Evolutionary conservation across 495 filamentous ascomycete species (phyloP).

Genomic region (Podospora conica): DNA sequence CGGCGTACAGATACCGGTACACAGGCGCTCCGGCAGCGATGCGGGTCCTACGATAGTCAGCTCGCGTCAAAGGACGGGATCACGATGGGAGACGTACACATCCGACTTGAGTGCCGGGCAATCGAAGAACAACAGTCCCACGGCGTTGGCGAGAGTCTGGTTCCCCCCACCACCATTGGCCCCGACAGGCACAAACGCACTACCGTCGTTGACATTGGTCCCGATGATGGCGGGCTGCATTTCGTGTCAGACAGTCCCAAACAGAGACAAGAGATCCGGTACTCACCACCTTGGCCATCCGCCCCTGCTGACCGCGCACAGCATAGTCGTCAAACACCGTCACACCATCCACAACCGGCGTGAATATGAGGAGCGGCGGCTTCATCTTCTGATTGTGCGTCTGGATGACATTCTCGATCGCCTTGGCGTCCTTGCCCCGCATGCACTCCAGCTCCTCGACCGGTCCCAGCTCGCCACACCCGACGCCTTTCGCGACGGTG

Average conservation of each 20-base stretch:
- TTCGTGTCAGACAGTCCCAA: background rate
- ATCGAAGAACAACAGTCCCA: slow-evolving; percentile 20
- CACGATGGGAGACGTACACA: background rate
- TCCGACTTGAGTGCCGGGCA: slow-evolving; percentile 21
- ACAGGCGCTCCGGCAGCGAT: slow-evolving; percentile 30
- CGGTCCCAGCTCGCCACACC: slow-evolving; percentile 37
- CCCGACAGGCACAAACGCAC: slow-evolving; percentile 13
- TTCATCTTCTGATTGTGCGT: slow-evolving; percentile 29
- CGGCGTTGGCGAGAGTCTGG: slow-evolving; percentile 2
- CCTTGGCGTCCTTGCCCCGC: slow-evolving; percentile 27
- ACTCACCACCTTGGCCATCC: slow-evolving; percentile 21
- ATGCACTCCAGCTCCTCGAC: slow-evolving; percentile 40
- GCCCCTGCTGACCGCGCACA: background rate
- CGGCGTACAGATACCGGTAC: slow-evolving; percentile 40
- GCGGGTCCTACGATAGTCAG: slow-evolving; percentile 5
- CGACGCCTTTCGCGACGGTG: slow-evolving; percentile 24
- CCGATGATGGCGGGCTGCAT: slow-evolving; percentile 19
- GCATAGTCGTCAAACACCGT: slow-evolving; percentile 44
- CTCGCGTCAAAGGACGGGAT: background rate
- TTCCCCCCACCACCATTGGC: slow-evolving; percentile 11
- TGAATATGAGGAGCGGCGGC: slow-evolving; percentile 26
- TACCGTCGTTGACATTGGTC: slow-evolving; percentile 19
- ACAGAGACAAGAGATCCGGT: background rate
- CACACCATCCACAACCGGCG: slow-evolving; percentile 12
- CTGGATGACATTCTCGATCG: slow-evolving; percentile 28